Percentiles rank a stretch among this genome's conserved stretches.
Conservation (phyloP, 202 grass and related monocot genomes). For the Eragrostis tef region DNA sequence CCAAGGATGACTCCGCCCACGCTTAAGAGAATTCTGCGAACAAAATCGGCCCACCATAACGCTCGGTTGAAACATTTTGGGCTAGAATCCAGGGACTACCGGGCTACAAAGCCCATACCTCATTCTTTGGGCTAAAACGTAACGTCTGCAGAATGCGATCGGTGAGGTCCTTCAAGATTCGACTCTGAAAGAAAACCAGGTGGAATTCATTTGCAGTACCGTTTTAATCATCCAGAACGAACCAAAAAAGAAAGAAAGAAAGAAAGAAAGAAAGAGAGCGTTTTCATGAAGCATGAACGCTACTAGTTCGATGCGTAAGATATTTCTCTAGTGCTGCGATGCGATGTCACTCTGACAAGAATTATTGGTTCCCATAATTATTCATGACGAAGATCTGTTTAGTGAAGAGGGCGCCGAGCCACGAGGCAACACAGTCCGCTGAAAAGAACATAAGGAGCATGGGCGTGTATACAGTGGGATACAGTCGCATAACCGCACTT, state of each 20-base stretch:
- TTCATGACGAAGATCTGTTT: constrained; percentile 8
- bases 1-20: not conserved
- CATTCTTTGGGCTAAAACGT: not conserved
- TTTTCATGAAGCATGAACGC: no score
- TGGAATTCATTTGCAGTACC: not conserved
- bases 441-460: constrained; percentile 19
- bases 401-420: constrained; percentile 26
- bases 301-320: not conserved
- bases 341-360: not conserved
- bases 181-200: no score
- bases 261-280: not conserved
- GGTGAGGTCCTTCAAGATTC: no score
- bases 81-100: not conserved
- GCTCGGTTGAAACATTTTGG: not conserved
- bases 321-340: not conserved
- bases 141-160: not conserved
- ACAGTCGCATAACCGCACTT: constrained; percentile 11
- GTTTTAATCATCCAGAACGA: not conserved
- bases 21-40: not conserved
- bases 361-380: not conserved
- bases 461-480: not conserved
- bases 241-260: no score
- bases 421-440: constrained; percentile 37
- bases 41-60: not conserved
- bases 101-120: not conserved